Percentiles rank a stretch among this genome's conserved stretches.
Evolutionary conservation across 257 asterid species (phyloP).

Genomic region (Linaria vulgaris): DNA sequence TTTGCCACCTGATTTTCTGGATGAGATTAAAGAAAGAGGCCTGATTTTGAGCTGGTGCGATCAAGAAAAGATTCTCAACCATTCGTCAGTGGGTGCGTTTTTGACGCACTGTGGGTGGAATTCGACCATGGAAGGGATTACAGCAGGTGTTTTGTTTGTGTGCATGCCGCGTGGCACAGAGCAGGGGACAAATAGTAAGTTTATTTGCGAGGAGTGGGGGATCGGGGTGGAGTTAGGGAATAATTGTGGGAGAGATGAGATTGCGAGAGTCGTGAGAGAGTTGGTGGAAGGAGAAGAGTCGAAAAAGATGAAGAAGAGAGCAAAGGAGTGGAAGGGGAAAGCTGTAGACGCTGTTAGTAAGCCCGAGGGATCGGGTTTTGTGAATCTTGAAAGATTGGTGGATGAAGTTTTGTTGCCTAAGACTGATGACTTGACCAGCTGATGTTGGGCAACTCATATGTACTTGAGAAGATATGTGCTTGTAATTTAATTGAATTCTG

Average conservation of each 20-base stretch:
- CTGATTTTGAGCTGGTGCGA: constrained; percentile 25
- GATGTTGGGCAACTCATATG: too few species aligned
- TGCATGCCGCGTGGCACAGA: constrained; percentile 22
- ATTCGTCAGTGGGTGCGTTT: constrained; percentile 23
- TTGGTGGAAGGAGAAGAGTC: constrained; percentile 16
- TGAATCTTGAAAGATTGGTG: constrained; percentile 21
- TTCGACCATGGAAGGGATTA: constrained; percentile 20
- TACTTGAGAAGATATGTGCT: too few species aligned
- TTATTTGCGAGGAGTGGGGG: constrained; percentile 21
- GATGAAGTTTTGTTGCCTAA: constrained; percentile 2
- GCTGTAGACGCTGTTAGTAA: constrained; percentile 15
- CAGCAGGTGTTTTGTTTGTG: constrained; percentile 22
- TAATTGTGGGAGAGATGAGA: background rate
- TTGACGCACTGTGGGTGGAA: constrained; percentile 29
- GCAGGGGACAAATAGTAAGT: constrained; percentile 18
- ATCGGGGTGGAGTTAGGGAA: constrained; percentile 10
- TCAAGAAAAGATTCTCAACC: constrained; percentile 23
- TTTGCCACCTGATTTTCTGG: constrained; percentile 9
- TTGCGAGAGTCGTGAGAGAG: constrained; percentile 6
- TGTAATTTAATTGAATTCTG: too few species aligned
- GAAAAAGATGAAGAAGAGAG: constrained; percentile 22
- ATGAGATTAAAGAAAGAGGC: constrained; percentile 21
- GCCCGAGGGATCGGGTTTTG: constrained; percentile 12
- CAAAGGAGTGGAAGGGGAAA: constrained; percentile 15
- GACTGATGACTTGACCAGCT: background rate